Conservation (phyloP, 2,329 filamentous ascomycete genomes). For the Penicillium sp. region DNA sequence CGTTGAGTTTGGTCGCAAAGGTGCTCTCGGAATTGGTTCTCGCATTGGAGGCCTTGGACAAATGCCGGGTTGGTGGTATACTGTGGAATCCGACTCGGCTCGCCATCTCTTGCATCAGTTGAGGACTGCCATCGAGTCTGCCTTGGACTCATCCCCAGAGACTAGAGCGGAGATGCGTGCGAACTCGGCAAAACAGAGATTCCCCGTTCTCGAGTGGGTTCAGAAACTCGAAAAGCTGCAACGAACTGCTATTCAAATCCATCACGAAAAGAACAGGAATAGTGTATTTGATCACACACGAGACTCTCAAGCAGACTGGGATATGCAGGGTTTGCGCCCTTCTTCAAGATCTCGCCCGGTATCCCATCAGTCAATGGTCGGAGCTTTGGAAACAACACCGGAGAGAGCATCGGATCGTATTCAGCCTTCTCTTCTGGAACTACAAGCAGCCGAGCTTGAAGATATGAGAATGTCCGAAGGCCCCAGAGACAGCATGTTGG, state of each 20-base stretch:
- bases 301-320: not conserved
- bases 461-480: not conserved
- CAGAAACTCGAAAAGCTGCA: conserved; percentile 63
- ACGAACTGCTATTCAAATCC: conserved; percentile 57
- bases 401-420: not conserved
- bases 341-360: not conserved
- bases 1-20: conserved; percentile 67
- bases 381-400: not conserved
- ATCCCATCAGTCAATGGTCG: not conserved
- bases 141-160: conserved; percentile 53
- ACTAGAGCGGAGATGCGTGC: conserved; percentile 63
- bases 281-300: not conserved
- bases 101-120: conserved; percentile 64
- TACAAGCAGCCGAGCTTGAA: not conserved
- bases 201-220: conserved; percentile 66
- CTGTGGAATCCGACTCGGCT: conserved; percentile 63
- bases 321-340: not conserved
- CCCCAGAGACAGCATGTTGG: not conserved
- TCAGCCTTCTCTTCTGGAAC: not conserved
- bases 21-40: conserved; percentile 64
- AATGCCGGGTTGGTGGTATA: conserved; percentile 73
- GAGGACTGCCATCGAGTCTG: conserved; percentile 62
- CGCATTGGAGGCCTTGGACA: conserved; percentile 65
- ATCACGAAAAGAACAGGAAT: conserved; percentile 20
- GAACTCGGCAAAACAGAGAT: conserved; percentile 62